Base-by-base conservation (phyloP, 106 monocot genomes). In the Gastrodia elata region DNA sequence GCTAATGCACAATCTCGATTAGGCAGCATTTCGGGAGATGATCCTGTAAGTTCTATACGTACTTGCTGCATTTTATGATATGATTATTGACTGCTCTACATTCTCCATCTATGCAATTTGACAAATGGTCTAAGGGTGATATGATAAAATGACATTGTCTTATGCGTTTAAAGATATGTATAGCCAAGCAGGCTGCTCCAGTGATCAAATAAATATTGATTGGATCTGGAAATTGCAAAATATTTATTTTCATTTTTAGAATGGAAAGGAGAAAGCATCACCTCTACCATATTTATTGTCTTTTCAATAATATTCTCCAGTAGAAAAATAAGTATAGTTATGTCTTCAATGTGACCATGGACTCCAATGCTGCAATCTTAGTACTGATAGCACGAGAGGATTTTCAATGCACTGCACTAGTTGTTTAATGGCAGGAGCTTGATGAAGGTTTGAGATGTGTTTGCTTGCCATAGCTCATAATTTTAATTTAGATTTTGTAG, bases 1-100 rank as follows among this genome's bases (percentile, higher is more conserved):
- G 89, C 96, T 8, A 96, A 96, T 75, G 92, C 92, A 72, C 96
- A 96, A 70, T 96, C 96, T 76, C 82, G 87, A 24, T 72, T 92
- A 73, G 89, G 85, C 39, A 81, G 37, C 74, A 75, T 75, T 79
- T 64, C 69, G 39, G 89, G 85, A 46, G 82, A 35, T 74, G 92
- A 94, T 52, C 94, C 94, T 15, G 94, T 95, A 83, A 75, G 83
- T 84, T 5, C 73, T 39, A 0, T 64, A 25, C 68, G 14, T 41
- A 18, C 59, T 22, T 76, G 0, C 8, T 61, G 28, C 61, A 33
- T 24, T 71, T 35, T 80, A 2, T 32, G 10, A 3, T 38, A 24
- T 39, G 67, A 1, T 37, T 67, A 22, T 67, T 3, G 20, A 4
- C 16, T 16, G 36, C 18, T 20, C 38, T 67, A 67, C 20, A 27